Conservation (phyloP, 2,329 filamentous ascomycete genomes). For the Fusarium sp. region DNA sequence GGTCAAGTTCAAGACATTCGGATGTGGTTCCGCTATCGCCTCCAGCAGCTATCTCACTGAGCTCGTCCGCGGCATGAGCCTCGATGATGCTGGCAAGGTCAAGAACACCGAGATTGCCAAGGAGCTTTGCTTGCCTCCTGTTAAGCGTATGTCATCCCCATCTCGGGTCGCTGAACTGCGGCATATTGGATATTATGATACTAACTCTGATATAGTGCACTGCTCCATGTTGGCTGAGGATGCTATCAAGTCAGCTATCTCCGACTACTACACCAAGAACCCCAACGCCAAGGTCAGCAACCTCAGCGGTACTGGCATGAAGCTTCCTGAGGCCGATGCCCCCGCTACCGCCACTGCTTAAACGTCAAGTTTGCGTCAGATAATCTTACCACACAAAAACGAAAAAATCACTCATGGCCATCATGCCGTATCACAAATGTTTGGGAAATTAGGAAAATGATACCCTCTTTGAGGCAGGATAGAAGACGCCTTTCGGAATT, state of each 20-base stretch:
- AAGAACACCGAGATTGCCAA: constrained; percentile 98
- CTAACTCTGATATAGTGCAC: constrained; percentile 70
- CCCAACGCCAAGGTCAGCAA: constrained; percentile 78
- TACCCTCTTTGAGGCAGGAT: constrained; percentile 43
- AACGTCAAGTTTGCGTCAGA: constrained; percentile 4
- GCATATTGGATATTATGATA: constrained; percentile 23
- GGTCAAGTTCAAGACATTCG: constrained; percentile 98
- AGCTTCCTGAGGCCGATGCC: constrained; percentile 69
- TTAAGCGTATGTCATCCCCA: constrained; percentile 74
- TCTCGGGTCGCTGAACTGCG: constrained; percentile 4
- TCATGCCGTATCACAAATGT: constrained; percentile 13
- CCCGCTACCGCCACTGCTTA: constrained; percentile 49
- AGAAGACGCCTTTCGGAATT: constrained; percentile 23
- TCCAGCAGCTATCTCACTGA: constrained; percentile 95
- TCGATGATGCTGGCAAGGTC: constrained; percentile 92
- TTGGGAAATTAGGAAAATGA: constrained; percentile 43
- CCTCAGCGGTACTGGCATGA: constrained; percentile 77
- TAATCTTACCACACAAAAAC: constrained; percentile 16
- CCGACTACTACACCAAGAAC: constrained; percentile 92
- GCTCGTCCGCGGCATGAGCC: constrained; percentile 90
- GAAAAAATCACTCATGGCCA: constrained; percentile 17
- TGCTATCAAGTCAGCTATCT: constrained; percentile 90
- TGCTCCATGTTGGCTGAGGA: constrained; percentile 94
- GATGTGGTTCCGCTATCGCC: constrained; percentile 93
- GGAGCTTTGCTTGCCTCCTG: constrained; percentile 88